These are phyloP conservation scores for Golubevia pallescens DNA, from an alignment of 1,284 basidiomycete genomes.

Conservation along the genomic window DNA sequence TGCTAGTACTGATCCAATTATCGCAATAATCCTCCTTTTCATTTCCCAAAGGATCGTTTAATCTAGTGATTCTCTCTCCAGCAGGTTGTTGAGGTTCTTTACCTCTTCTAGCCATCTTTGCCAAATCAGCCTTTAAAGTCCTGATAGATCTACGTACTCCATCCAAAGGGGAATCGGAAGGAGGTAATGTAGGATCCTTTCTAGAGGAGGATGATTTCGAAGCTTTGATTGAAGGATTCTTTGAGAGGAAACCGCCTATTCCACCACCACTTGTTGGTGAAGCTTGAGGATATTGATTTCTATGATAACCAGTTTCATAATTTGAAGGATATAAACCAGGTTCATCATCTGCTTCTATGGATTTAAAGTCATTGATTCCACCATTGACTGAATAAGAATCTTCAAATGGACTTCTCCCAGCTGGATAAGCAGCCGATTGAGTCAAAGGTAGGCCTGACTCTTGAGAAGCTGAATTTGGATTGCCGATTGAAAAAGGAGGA, in stretches of 20 bases:
- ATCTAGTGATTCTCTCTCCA: constrained; percentile 43
- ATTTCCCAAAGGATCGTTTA: constrained; percentile 56
- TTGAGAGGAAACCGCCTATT: constrained; percentile 1
- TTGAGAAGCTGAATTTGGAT: constrained; percentile 15
- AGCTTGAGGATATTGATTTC: neutral
- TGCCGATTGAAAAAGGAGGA: neutral
- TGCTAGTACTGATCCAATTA: constrained; percentile 63
- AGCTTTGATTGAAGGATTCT: neutral
- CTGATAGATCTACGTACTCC: constrained; percentile 32
- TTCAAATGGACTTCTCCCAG: neutral
- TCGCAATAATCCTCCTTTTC: constrained; percentile 44
- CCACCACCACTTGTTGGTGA: constrained; percentile 8
- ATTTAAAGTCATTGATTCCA: neutral
- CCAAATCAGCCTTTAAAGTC: constrained; percentile 31
- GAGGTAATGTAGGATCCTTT: constrained; percentile 21
- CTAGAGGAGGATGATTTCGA: neutral
- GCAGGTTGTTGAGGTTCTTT: constrained; percentile 23
- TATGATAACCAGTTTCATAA: neutral
- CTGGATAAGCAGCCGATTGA: neutral
- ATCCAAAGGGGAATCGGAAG: constrained; percentile 28
- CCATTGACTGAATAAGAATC: neutral
- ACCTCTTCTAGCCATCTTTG: constrained; percentile 30
- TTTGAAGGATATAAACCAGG: neutral
- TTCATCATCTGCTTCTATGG: neutral
- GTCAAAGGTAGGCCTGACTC: constrained; percentile 17